phyloP scores from a whole-genome alignment of 345 rosid genomes.

The Capsella bursapastoris region DNA sequence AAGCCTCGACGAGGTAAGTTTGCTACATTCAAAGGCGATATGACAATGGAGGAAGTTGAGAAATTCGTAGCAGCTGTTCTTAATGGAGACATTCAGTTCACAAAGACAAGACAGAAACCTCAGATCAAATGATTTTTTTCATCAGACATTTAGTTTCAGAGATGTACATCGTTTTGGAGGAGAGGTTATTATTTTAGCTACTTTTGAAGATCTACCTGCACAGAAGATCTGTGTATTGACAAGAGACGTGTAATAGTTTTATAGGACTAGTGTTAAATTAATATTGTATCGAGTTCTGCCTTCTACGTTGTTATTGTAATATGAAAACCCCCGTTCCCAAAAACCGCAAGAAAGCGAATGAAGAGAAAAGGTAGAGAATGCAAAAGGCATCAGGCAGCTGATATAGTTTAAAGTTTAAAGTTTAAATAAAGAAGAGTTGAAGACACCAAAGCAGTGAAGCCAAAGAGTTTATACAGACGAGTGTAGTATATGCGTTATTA shows the following conservation, averaged over 20 bases:
- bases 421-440: neutral
- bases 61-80: conserved; percentile 70
- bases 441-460: too few species aligned
- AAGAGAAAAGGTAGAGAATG: too few species aligned
- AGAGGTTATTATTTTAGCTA: neutral
- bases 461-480: too few species aligned
- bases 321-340: too few species aligned
- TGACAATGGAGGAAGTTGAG: conserved; percentile 67
- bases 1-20: conserved; percentile 76
- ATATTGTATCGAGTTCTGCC: neutral
- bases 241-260: conserved; percentile 18
- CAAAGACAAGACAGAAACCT: conserved; percentile 64
- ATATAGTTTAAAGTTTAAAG: too few species aligned
- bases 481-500: too few species aligned
- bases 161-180: conserved; percentile 33
- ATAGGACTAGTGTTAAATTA: conserved; percentile 11
- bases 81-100: conserved; percentile 74
- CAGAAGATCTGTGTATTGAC: neutral
- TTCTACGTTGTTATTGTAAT: too few species aligned
- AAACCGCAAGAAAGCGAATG: too few species aligned
- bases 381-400: neutral
- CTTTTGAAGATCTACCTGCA: conserved; percentile 9
- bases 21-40: conserved; percentile 52
- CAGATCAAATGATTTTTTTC: conserved; percentile 45
- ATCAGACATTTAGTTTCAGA: conserved; percentile 30